Conservation (phyloP, 2,329 filamentous ascomycete genomes). For the Exophiala viscosa region DNA sequence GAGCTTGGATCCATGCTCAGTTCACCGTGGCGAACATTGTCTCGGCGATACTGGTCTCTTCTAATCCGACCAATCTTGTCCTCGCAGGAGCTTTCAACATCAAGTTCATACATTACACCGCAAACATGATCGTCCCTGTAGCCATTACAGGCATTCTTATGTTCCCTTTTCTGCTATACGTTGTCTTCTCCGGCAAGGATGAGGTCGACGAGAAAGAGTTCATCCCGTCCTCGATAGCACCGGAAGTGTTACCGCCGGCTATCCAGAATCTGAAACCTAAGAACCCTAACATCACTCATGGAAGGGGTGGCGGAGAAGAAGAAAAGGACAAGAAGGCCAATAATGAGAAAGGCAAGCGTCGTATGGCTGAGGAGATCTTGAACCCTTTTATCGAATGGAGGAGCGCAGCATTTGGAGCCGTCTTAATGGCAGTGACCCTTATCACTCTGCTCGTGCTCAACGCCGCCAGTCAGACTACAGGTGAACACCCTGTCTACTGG, state of each 20-base stretch:
- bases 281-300: constrained; percentile 69
- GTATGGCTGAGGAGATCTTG: constrained; percentile 69
- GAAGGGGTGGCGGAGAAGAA: constrained; percentile 53
- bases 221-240: constrained; percentile 63
- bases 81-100: constrained; percentile 69
- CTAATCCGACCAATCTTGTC: constrained; percentile 72
- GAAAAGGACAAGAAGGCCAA: constrained; percentile 39
- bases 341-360: constrained; percentile 51
- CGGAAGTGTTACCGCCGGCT: constrained; percentile 63
- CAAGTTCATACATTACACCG: constrained; percentile 69
- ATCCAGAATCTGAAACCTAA: constrained; percentile 55
- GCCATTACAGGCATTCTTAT: constrained; percentile 64
- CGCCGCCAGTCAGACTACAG: constrained; percentile 51
- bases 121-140: constrained; percentile 73
- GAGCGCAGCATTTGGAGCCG: constrained; percentile 60
- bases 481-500: constrained; percentile 60
- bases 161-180: constrained; percentile 66
- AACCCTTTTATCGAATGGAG: constrained; percentile 68
- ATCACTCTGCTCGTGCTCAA: constrained; percentile 65
- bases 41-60: constrained; percentile 71
- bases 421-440: constrained; percentile 65
- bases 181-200: constrained; percentile 60
- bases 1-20: constrained; percentile 70
- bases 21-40: constrained; percentile 65
- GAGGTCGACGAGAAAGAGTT: constrained; percentile 39